phyloP scores from a whole-genome alignment of 2,329 filamentous ascomycete species.

The Aspergillus calidoustus region DNA sequence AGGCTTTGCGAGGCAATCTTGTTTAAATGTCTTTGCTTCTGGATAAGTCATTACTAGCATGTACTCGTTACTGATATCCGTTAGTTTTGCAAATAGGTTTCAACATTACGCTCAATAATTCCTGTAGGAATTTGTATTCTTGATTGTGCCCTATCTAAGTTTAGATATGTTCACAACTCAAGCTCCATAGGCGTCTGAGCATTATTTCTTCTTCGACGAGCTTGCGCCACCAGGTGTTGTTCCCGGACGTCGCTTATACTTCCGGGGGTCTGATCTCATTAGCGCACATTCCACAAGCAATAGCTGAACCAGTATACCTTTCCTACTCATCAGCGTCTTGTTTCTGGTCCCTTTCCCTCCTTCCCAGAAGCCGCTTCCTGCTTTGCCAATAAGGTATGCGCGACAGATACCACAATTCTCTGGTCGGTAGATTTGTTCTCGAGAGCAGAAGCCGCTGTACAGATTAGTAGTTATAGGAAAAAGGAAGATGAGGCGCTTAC shows the following conservation, averaged over 20 bases:
- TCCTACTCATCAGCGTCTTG: constrained; percentile 70
- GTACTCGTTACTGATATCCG: background rate
- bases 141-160: background rate
- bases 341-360: constrained; percentile 83
- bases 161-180: background rate
- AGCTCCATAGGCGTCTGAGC: background rate
- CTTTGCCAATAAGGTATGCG: constrained; percentile 69
- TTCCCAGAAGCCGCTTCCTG: constrained; percentile 78
- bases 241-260: constrained; percentile 66
- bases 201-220: constrained; percentile 37
- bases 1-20: constrained; percentile 83
- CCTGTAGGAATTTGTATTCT: background rate
- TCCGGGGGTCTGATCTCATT: constrained; percentile 63
- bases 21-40: constrained; percentile 26
- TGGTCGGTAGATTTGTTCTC: constrained; percentile 78
- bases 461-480: background rate
- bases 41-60: background rate
- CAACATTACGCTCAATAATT: background rate
- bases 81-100: background rate
- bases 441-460: constrained; percentile 68
- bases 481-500: constrained; percentile 35
- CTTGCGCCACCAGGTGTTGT: constrained; percentile 33
- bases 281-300: constrained; percentile 10
- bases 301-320: constrained; percentile 49
- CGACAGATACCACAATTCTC: constrained; percentile 78